These are phyloP conservation scores for Cutaneotrichosporon cyanovorans DNA, from an alignment of 1,284 basidiomycete species.

Conservation along the genomic window DNA sequence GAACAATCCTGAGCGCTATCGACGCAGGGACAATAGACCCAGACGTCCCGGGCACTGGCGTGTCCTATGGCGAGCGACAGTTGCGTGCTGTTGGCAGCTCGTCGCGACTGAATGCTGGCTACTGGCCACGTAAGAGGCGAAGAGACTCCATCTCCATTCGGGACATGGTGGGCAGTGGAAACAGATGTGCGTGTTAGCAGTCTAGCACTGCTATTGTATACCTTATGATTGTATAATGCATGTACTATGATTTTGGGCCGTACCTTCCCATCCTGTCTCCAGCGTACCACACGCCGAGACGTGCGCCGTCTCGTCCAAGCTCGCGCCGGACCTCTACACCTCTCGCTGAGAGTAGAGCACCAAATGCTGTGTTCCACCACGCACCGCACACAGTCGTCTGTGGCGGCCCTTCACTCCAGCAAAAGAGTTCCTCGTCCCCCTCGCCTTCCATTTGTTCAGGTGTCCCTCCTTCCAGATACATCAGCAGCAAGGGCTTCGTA, in stretches of 20 bases:
- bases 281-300: constrained; percentile 12
- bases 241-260: constrained; percentile 4
- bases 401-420: not conserved
- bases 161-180: constrained; percentile 12
- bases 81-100: constrained; percentile 61
- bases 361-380: constrained; percentile 14
- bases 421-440: not conserved
- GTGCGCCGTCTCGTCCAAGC: not conserved
- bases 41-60: constrained; percentile 84
- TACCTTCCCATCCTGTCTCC: constrained; percentile 11
- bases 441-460: no score
- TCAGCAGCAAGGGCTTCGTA: constrained; percentile 62
- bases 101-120: constrained; percentile 5
- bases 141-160: constrained; percentile 17
- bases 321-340: not conserved
- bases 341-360: no score
- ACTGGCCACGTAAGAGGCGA: constrained; percentile 1
- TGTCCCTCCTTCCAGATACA: constrained; percentile 54
- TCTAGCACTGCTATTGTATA: not conserved
- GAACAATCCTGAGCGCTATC: constrained; percentile 85
- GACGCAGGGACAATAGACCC: constrained; percentile 87
- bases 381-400: not conserved
- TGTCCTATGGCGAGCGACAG: constrained; percentile 91
- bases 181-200: constrained; percentile 11
- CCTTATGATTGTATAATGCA: not conserved